These are phyloP conservation scores for Magnolia officinalis DNA, from an alignment of 164 flowering plant species.

Conservation along the genomic window DNA sequence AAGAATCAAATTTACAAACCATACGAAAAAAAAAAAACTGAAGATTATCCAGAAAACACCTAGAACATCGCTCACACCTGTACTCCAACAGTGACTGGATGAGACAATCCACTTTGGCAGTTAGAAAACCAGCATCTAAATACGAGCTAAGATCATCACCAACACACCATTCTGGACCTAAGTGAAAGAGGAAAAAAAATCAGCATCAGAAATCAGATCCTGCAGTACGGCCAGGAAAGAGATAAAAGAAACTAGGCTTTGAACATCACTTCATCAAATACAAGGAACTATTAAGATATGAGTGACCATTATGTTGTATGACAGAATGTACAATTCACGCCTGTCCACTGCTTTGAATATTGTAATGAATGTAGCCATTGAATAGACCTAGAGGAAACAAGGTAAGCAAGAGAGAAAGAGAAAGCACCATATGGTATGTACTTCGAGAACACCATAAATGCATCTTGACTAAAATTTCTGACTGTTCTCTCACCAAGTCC, in stretches of 20 bases:
- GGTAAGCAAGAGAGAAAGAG: background rate
- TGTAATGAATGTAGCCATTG: background rate
- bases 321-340: background rate
- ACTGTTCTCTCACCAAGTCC: slow-evolving; percentile 32
- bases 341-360: background rate
- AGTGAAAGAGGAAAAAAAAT: slow-evolving; percentile 2
- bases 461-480: slow-evolving; percentile 47
- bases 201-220: background rate
- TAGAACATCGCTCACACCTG: slow-evolving; percentile 40
- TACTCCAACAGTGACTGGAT: slow-evolving; percentile 62
- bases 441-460: slow-evolving; percentile 25
- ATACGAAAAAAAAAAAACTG: background rate
- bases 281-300: background rate
- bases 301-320: background rate
- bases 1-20: background rate
- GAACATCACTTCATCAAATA: background rate
- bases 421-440: slow-evolving; percentile 47
- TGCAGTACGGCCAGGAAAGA: background rate
- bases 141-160: slow-evolving; percentile 30
- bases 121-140: slow-evolving; percentile 45
- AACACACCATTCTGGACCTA: slow-evolving; percentile 38
- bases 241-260: background rate
- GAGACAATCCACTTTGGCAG: slow-evolving; percentile 59
- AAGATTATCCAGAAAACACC: background rate
- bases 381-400: background rate